phyloP scores from a whole-genome alignment of 768 basidiomycete genomes.

The Polyporus arcularius region DNA sequence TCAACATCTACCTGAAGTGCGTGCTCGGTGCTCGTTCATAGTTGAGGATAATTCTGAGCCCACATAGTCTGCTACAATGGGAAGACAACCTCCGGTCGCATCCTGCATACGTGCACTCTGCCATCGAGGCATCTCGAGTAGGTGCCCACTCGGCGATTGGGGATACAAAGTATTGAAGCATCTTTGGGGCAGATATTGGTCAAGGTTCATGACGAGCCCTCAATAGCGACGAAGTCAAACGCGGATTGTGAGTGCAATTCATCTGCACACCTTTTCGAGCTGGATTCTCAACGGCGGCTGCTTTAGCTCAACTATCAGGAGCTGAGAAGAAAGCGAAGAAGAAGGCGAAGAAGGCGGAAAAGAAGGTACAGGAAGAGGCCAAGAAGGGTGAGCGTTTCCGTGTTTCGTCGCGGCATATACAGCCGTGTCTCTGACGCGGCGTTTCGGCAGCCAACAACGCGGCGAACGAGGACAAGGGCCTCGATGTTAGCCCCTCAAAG shows the following conservation, averaged over 20 bases:
- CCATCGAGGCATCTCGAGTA: slow-evolving; percentile 71
- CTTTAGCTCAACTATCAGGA: slow-evolving; percentile 48
- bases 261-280: not conserved
- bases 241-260: slow-evolving; percentile 21
- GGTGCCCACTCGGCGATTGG: not conserved
- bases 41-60: slow-evolving; percentile 10
- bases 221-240: slow-evolving; percentile 45
- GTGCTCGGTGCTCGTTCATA: slow-evolving; percentile 25
- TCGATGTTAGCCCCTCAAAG: slow-evolving; percentile 53
- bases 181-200: slow-evolving; percentile 64
- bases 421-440: not conserved
- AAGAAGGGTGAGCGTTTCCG: slow-evolving; percentile 60
- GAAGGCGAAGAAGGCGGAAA: slow-evolving; percentile 81
- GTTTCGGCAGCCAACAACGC: slow-evolving; percentile 37
- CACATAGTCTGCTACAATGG: slow-evolving; percentile 65
- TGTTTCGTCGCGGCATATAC: slow-evolving; percentile 7
- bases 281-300: slow-evolving; percentile 6
- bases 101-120: slow-evolving; percentile 73
- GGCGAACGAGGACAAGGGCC: slow-evolving; percentile 67
- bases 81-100: slow-evolving; percentile 80
- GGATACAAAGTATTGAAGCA: not conserved
- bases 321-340: slow-evolving; percentile 83
- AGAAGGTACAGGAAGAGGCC: slow-evolving; percentile 62
- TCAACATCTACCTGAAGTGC: slow-evolving; percentile 85
- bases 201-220: slow-evolving; percentile 68